Conservation (phyloP, 208 protist genomes). For the Strigomonas oncopelti region DNA sequence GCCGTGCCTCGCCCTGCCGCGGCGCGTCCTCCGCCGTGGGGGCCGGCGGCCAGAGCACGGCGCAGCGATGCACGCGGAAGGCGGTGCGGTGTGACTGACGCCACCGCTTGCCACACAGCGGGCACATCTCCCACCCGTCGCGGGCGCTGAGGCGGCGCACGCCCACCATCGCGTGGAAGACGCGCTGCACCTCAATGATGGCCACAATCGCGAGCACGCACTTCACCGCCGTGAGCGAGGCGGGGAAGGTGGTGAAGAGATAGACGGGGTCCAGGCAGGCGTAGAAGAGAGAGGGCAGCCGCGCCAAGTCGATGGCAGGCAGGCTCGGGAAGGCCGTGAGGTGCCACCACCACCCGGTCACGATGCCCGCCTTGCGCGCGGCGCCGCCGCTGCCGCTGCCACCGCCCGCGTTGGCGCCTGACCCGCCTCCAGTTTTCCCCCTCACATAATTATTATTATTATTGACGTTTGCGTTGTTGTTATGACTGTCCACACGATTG, state of each 20-base stretch:
- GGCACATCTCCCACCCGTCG: slow-evolving; percentile 54
- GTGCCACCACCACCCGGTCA: slow-evolving; percentile 23
- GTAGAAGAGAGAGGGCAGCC: background rate
- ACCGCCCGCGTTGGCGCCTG: background rate
- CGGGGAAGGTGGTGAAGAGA: slow-evolving; percentile 25
- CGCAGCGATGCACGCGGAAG: background rate
- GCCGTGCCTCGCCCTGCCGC: slow-evolving; percentile 5
- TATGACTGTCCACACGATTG: no score
- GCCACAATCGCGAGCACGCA: slow-evolving; percentile 32
- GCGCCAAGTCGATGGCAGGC: background rate
- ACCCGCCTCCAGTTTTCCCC: no score
- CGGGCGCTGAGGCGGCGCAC: slow-evolving; percentile 54
- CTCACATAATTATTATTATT: no score
- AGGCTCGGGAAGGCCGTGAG: slow-evolving; percentile 5
- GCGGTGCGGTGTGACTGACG: slow-evolving; percentile 10
- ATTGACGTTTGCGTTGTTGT: no score
- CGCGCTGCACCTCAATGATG: slow-evolving; percentile 45
- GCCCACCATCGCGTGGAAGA: slow-evolving; percentile 63
- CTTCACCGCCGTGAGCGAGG: slow-evolving; percentile 33
- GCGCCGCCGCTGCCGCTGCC: background rate
- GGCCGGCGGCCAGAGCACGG: background rate
- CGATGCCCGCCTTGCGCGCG: slow-evolving; percentile 8
- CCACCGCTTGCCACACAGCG: slow-evolving; percentile 32
- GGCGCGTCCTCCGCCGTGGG: background rate
- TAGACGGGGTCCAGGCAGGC: slow-evolving; percentile 8